Evolutionary conservation across 2,329 filamentous ascomycete genomes (phyloP), one percentile per base, ranked within the genome.

Genomic region (Verticillium zaregamsianum): DNA sequence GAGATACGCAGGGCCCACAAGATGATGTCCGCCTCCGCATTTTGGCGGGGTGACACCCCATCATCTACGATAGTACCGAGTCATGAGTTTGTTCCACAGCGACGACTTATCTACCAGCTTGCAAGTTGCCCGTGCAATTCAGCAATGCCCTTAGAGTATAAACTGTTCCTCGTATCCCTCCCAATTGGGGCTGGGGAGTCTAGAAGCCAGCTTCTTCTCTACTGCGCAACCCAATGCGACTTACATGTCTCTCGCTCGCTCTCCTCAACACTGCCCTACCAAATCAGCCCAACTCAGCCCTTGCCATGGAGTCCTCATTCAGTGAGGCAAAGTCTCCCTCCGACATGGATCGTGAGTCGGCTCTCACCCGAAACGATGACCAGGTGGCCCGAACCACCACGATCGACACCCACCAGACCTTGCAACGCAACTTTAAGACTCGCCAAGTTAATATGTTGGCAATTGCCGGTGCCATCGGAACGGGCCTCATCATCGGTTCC

Each of bases 401-500:
- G 49, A n/a, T 54, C 14, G 54, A 55, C n/a, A 55, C 54, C 25
- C 54, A 55, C 28, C 20, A 25, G 32, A 33, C 54, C 7, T 17
- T 55, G 9, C 54, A 17, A 8, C 45, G 60, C 49, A 66, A 70
- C 14, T 66, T 72, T 52, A 66, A 64, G 45, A 71, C 66, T 32
- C 73, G 69, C 20, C 74, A 72, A 0, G 67, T 67, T 20, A 74
- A 69, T 57, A 76, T 76, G 74, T 73, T 77, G 63, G 73, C 74
- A 2, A 74, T 78, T 55, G 74, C 72, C 7, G 73, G 75, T 54
- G 74, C 73, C 2, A 73, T 77, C 61, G 75, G 75, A 12, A 73
- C 69, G 39, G 74, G 75, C 58, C 70, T 86, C 35, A 82, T 85
- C 62, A 76, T 86, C 35, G 82, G 83, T 15, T 80, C 82, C 0